These are phyloP conservation scores for Tuber calosporum DNA, from an alignment of 495 filamentous ascomycete species.

Conservation along the genomic window DNA sequence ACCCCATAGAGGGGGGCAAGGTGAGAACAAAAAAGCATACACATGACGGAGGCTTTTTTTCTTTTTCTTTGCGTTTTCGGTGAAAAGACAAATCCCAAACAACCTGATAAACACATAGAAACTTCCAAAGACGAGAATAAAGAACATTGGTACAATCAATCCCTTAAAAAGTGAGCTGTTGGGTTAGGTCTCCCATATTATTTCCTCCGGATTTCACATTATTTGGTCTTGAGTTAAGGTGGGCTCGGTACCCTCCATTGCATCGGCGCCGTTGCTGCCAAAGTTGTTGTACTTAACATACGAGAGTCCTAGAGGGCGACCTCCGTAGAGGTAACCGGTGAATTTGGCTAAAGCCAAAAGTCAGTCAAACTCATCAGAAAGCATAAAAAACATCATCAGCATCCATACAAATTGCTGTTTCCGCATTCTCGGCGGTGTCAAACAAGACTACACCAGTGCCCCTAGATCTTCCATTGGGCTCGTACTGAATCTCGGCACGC, in stretches of 20 bases:
- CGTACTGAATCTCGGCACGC: constrained; percentile 96
- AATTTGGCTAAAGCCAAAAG: constrained; percentile 62
- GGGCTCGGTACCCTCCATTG: constrained; percentile 76
- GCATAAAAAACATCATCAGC: not conserved
- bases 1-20: constrained; percentile 26
- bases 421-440: constrained; percentile 71
- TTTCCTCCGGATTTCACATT: constrained; percentile 55
- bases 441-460: constrained; percentile 95
- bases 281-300: constrained; percentile 77
- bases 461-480: constrained; percentile 88
- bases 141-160: constrained; percentile 19
- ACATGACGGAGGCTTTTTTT: not conserved
- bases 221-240: constrained; percentile 92
- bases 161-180: constrained; percentile 16
- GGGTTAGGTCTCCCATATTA: constrained; percentile 13
- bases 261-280: constrained; percentile 59
- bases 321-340: constrained; percentile 94
- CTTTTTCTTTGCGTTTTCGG: not conserved
- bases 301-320: constrained; percentile 81
- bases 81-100: not conserved
- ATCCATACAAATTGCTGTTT: constrained; percentile 72
- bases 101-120: not conserved
- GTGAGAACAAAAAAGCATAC: constrained; percentile 19
- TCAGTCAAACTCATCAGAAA: constrained; percentile 12
- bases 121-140: constrained; percentile 12